Evolutionary conservation across 2,329 filamentous ascomycete genomes (phyloP), one percentile per base, ranked within the genome.

Genomic region (Sordariomycetes sp.): DNA sequence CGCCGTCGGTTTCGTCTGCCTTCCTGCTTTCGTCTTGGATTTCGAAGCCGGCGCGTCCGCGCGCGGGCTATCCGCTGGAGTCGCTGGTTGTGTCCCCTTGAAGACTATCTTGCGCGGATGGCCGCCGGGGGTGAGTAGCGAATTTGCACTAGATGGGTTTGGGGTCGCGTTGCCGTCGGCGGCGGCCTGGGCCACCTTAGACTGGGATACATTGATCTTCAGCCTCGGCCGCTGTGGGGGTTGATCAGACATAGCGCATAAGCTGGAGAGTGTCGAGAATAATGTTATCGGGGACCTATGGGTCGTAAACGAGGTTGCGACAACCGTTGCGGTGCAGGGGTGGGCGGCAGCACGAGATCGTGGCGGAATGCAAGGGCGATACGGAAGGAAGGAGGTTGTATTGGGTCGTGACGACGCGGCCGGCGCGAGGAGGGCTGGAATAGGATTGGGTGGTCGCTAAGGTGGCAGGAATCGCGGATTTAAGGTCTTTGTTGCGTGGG

Each of bases 21-120:
- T 72, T 14, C 81, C 82, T 16, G 82, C 79, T 65, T 87, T 86
- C 2, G 81, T 84, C 66, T 79, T 85, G 51, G 66, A 63, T 1
- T 70, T 67, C 0, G 67, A 67, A 3, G 66, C 65, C 24, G 58
- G 62, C 32, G 61, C 60, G 8, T 64, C 51, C 16, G 55, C 57
- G n/a, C 54, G 59, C 58, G 35, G 43, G 10, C 55, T 58, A 22
- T 64, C 65, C 24, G 67, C 67, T n/a, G 73, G 72, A 16, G 72
- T 74, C 2, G 70, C 60, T 5, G 72, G 71, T 60, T 71, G 70
- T 43, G 73, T 72, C 16, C 69, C 66, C 53, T 67, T 71, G 35
- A 76, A 65, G 60, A 74, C 75, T 62, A 76, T 69, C 64, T 76
- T 76, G 58, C 67, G 50, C 57, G 52, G 25, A 52, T 61, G 24